A percentile compares a stretch with the other conserved stretches of the same genome.
These are phyloP conservation scores for Rhodotorula sp. DNA, from an alignment of 1,284 basidiomycete genomes.

Conservation along the genomic window DNA sequence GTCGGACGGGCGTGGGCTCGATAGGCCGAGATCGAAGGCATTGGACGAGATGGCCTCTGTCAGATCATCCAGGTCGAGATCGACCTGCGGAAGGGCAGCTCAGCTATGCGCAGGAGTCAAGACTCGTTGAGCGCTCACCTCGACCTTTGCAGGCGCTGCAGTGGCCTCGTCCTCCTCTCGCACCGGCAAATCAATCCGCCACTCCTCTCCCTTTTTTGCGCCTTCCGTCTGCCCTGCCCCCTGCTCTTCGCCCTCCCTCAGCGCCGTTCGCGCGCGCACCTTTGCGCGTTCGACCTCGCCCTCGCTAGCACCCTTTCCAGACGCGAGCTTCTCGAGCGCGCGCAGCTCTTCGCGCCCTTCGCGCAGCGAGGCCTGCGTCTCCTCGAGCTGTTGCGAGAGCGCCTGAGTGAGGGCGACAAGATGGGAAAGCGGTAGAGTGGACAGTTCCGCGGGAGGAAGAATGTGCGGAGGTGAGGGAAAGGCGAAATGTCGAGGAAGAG, in stretches of 20 bases:
- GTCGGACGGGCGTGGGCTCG: neutral
- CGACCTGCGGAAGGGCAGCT: conserved; percentile 10
- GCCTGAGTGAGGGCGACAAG: conserved; percentile 31
- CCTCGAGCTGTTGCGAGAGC: conserved; percentile 21
- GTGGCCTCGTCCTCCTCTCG: neutral
- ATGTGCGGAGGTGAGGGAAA: conserved; percentile 28
- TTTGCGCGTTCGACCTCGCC: conserved; percentile 35
- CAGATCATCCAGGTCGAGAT: conserved; percentile 39
- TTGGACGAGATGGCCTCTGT: conserved; percentile 40
- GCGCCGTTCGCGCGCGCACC: conserved; percentile 19
- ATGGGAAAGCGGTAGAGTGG: conserved; percentile 13
- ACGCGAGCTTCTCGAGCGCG: conserved; percentile 26
- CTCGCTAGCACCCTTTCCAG: conserved; percentile 10
- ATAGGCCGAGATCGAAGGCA: conserved; percentile 31
- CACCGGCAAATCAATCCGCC: conserved; percentile 20
- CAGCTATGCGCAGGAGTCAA: neutral
- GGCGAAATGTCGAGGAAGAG: conserved; percentile 1
- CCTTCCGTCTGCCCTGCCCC: neutral
- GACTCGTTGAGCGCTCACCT: neutral
- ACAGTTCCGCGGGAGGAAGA: neutral
- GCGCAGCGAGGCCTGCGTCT: neutral
- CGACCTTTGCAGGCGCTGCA: neutral
- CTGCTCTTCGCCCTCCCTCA: neutral
- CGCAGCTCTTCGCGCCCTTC: conserved; percentile 9
- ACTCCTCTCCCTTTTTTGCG: conserved; percentile 6